Evolutionary conservation across 306 rosid species (phyloP), one percentile per base, ranked within the genome.

Genomic region (Vicia villosa): DNA sequence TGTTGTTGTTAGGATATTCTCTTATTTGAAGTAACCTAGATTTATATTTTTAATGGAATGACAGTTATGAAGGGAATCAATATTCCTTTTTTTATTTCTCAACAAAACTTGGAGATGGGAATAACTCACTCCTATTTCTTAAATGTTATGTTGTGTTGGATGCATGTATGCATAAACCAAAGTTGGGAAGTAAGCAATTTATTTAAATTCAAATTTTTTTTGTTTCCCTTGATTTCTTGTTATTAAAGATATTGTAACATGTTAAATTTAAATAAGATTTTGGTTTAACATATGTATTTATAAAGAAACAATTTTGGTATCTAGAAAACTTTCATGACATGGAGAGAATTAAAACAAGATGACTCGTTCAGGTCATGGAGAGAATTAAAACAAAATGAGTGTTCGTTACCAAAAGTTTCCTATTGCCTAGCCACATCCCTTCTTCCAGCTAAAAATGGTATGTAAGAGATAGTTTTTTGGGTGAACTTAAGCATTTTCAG

Each of bases 401-500:
- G n/a, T n/a, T n/a, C n/a, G n/a, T n/a, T n/a, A 26, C 30, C 45
- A 11, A 20, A 70, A 42, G 15, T 43, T 63, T 12, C 19, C 46
- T 4, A n/a, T 45, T 67, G 13, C 63, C 6, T 30, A 57, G 30
- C 34, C 45, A 32, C 41, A 50, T 69, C 76, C 43, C 26, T 19
- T 22, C 54, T 73, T 73, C 63, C 16, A 9, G 4, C 7, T 8
- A 9, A 34, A 70, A 43, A 15, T 21, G 9, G 21, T 50, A 60
- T 26, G 34, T 49, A 57, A 52, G 32, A 20, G 17, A 13, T 45
- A 45, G 43, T 24, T 7, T 46, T 32, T 70, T 6, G 30, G n/a
- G n/a, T 45, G 24, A 17, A 61, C 40, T 17, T 30, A 22, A 65
- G 64, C 49, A 36, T 46, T 63, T 78, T 72, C 21, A 56, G 42